Conservation (phyloP, 106 monocot genomes). For the Xerophyta viscosa region DNA sequence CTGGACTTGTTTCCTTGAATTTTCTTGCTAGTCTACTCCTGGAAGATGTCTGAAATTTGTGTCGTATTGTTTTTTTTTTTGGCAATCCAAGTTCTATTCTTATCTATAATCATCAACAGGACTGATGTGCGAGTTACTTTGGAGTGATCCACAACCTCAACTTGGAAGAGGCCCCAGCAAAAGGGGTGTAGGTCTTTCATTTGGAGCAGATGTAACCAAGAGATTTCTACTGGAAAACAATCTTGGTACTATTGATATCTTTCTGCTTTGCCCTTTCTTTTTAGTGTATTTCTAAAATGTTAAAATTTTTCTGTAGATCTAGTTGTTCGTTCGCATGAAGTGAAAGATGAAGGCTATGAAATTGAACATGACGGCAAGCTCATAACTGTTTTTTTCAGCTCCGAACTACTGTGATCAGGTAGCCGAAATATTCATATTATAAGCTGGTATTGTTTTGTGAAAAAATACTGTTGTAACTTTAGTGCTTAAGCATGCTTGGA, state of each 20-base stretch:
- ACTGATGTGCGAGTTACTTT: conserved; percentile 95
- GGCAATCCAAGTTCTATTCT: too few relatives aligned
- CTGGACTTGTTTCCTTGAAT: too few relatives aligned
- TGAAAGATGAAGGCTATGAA: conserved; percentile 98
- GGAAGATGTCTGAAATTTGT: too few relatives aligned
- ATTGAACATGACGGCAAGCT: conserved; percentile 94
- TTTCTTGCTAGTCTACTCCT: too few relatives aligned
- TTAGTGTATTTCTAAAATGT: not conserved
- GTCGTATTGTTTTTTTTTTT: too few relatives aligned
- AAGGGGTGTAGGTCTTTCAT: conserved; percentile 93
- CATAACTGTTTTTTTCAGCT: conserved; percentile 97
- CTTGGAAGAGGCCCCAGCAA: conserved; percentile 95
- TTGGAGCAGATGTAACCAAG: conserved; percentile 94
- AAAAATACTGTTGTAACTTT: too few relatives aligned
- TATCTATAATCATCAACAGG: conserved; percentile 24
- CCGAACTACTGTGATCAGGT: conserved; percentile 99
- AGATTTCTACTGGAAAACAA: conserved; percentile 85
- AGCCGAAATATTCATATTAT: not conserved
- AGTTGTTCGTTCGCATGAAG: conserved; percentile 93
- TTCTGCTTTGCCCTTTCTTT: not conserved
- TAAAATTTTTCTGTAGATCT: conserved; percentile 41
- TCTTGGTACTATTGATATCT: conserved; percentile 40
- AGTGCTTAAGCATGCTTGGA: too few relatives aligned
- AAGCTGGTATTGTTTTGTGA: not conserved
- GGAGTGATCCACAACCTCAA: conserved; percentile 99